A percentile compares a stretch with the other conserved stretches of the same genome.
These are phyloP conservation scores for Pseudoneurospora amorphoporcata DNA, from an alignment of 495 filamentous ascomycete genomes.

Conservation along the genomic window DNA sequence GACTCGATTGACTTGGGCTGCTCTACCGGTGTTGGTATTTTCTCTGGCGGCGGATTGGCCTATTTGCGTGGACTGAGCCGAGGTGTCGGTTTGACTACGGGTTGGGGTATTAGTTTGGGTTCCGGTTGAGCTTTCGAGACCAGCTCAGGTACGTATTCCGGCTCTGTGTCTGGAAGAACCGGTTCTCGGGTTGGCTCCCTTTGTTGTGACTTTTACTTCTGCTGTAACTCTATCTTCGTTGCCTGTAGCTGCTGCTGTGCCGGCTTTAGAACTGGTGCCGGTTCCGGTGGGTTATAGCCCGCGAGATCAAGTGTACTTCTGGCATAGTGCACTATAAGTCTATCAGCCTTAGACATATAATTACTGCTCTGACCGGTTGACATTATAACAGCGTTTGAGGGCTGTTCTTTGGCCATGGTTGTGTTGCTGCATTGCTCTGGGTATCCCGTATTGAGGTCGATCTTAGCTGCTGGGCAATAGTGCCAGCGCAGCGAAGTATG, in stretches of 20 bases:
- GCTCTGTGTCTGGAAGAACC: not conserved
- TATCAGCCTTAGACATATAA: not conserved
- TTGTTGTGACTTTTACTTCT: not conserved
- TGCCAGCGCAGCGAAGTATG: conserved; percentile 35
- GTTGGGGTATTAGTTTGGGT: not conserved
- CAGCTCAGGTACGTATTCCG: not conserved
- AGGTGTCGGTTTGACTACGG: not conserved
- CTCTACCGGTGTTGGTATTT: not conserved
- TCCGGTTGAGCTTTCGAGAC: not conserved
- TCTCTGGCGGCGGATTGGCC: not conserved
- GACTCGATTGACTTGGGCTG: not conserved
- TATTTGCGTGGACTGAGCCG: not conserved
- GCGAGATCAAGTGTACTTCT: not conserved
- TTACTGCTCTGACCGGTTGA: not conserved
- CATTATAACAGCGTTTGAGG: conserved; percentile 15
- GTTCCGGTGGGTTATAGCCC: not conserved
- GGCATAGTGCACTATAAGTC: not conserved
- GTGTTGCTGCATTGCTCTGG: conserved; percentile 30
- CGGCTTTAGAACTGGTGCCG: not conserved
- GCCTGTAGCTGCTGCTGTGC: not conserved
- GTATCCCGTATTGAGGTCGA: conserved; percentile 32
- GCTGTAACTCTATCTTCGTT: not conserved
- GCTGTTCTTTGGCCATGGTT: conserved; percentile 28
- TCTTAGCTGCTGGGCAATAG: conserved; percentile 31
- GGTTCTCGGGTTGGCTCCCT: not conserved